Conservation (phyloP, 192 early-diverging fungal species). For the Coemansia sp. region DNA sequence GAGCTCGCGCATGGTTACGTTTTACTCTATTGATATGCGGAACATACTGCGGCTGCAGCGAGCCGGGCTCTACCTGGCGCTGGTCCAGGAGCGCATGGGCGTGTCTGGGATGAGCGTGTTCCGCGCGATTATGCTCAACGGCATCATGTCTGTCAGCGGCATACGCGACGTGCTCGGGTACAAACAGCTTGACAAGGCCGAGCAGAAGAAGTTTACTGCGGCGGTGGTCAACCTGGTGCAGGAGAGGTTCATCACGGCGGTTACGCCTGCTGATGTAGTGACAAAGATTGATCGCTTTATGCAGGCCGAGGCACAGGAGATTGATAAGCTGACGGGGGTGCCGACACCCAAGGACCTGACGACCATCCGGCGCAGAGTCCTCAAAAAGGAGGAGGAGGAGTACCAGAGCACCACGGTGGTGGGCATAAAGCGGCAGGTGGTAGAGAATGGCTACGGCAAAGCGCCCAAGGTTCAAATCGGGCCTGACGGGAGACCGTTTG, state of each 20-base stretch:
- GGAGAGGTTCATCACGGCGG: slow-evolving; percentile 61
- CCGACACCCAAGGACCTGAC: slow-evolving; percentile 65
- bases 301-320: slow-evolving; percentile 58
- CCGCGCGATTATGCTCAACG: slow-evolving; percentile 51
- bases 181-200: slow-evolving; percentile 11
- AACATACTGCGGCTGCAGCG: slow-evolving; percentile 61
- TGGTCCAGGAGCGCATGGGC: slow-evolving; percentile 58
- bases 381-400: slow-evolving; percentile 53
- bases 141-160: slow-evolving; percentile 30
- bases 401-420: slow-evolving; percentile 44
- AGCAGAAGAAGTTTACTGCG: slow-evolving; percentile 19
- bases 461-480: slow-evolving; percentile 11
- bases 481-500: slow-evolving; percentile 9
- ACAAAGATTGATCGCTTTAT: slow-evolving; percentile 62
- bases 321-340: slow-evolving; percentile 54
- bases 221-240: slow-evolving; percentile 54
- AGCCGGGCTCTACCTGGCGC: slow-evolving; percentile 56
- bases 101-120: slow-evolving; percentile 56
- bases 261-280: slow-evolving; percentile 57
- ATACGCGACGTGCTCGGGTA: slow-evolving; percentile 23
- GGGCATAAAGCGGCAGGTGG: slow-evolving; percentile 52
- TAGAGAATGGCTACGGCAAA: not conserved
- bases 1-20: slow-evolving; percentile 58
- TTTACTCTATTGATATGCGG: slow-evolving; percentile 62
- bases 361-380: slow-evolving; percentile 49